Evolutionary conservation across 225 moss, liverwort and hornwort genomes (phyloP), one percentile per base, ranked within the genome.

Genomic region (Marchantia paleacea): DNA sequence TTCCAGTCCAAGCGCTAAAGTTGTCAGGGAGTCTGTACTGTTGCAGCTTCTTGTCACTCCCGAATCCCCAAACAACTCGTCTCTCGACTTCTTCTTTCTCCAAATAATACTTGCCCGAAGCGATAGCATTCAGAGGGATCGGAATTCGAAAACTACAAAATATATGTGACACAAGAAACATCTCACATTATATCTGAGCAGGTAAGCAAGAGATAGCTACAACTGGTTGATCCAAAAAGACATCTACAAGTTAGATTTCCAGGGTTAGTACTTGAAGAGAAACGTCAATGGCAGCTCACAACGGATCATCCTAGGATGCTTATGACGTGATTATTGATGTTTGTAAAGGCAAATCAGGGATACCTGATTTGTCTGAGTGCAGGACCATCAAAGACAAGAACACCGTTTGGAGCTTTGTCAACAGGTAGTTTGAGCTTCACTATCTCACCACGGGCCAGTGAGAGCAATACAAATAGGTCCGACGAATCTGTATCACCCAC

Each of bases 31-130:
- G 64, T 39, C 92, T 84, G 76, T 94, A 96, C 52, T 92, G 94
- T 19, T 92, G 63, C n/a, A 96, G 82, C 69, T 91, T 93, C 55
- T 93, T 96, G 29, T 85, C 89, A 61, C 85, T 80, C n/a, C 88
- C 91, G 7, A 94, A 79, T 39, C 91, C 92, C 96, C 96, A 96
- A 1, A 96, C 78, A 19, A 94, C 87, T 65, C 82, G 89, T 70
- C 89, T 91, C 14, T 96, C 94, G 15, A 86, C 85, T 69, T 90
- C 91, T 48, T 93, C 92, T 77, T 94, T 96, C 48, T 92, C 92
- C 72, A 90, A 22, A 72, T 72, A 81, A 70, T 92, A 94, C 49
- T 92, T 85, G 48, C 86, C 85, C 48, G 90, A 87, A 26, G 85
- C 81, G n/a, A 94, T 88, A 0, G 72, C 82, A 71, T 89, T 85